Evolutionary conservation across 805 yeast genomes (phyloP), one percentile per base, ranked within the genome.

Genomic region (Lachancea nothofagi): DNA sequence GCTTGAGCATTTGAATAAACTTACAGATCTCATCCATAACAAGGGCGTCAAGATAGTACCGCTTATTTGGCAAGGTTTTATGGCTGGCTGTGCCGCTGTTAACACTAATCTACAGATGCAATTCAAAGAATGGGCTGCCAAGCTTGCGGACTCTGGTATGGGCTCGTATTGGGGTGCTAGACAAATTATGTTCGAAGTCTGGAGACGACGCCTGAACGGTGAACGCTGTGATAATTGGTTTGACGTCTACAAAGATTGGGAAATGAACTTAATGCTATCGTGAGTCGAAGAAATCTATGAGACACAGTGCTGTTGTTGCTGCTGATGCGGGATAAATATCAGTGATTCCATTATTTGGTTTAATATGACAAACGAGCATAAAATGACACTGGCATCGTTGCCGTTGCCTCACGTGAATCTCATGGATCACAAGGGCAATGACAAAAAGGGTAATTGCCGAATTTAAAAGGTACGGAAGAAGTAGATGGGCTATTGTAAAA

Each of bases 121-220:
- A 29, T 85, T 76, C 62, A 79, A 77, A 53, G 67, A 70, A 42
- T 86, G 95, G 94, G 67, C 69, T 3, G 62, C 64, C 3, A 54
- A 55, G n/a, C 53, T 71, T 42, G 72, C 78, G 4, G 62, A 61
- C 31, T 69, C 71, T 10, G 83, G 84, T 10, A 69, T 78, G 46
- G 94, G 95, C 0, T 78, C 89, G 23, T 86, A 85, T 55, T 83
- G 88, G 85, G 88, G 87, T 10, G 88, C 90, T 0, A 65, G 90
- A 41, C 88, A 82, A 54, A 83, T 86, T 36, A 81, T 85, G 83
- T 67, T 78, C 43, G 96, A 86, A 57, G 90, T 85, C 7, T 84
- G 94, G 93, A 62, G 87, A 44, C 67, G 95, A 31, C 75, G 85
- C 50, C 68, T 76, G 36, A 72, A 70, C 48, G 74, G 74, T 26